phyloP scores from a whole-genome alignment of 1,284 basidiomycete species.

The Sparassis latifolia region DNA sequence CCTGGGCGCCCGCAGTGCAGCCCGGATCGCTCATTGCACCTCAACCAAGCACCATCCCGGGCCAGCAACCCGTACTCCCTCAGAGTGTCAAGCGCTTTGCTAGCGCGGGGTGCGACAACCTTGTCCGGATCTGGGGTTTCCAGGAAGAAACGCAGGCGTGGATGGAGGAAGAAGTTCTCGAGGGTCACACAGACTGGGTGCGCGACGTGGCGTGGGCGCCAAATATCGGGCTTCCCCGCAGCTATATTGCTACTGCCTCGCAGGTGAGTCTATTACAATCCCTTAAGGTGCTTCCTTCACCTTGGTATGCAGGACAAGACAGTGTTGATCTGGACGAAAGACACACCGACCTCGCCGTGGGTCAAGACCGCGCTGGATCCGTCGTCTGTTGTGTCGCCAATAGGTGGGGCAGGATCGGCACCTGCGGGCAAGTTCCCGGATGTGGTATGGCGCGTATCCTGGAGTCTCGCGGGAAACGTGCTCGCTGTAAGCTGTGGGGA shows the following conservation, averaged over 20 bases:
- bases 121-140: conserved; percentile 94
- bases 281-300: not conserved
- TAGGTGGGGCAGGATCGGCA: conserved; percentile 34
- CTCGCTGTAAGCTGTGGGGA: conserved; percentile 97
- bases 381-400: conserved; percentile 45
- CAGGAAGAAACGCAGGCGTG: conserved; percentile 74
- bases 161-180: conserved; percentile 83
- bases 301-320: conserved; percentile 65
- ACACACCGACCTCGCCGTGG: conserved; percentile 77
- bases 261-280: conserved; percentile 47
- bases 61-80: conserved; percentile 33
- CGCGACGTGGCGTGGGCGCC: conserved; percentile 98
- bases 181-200: conserved; percentile 96
- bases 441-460: conserved; percentile 95
- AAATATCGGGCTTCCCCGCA: conserved; percentile 90
- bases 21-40: conserved; percentile 80
- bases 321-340: conserved; percentile 93
- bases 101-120: conserved; percentile 93
- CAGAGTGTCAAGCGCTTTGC: conserved; percentile 80
- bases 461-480: conserved; percentile 95
- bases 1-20: conserved; percentile 92
- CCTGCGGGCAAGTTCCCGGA: conserved; percentile 81
- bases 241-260: conserved; percentile 93
- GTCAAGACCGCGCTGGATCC: conserved; percentile 83
- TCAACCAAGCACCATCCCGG: conserved; percentile 33